These are phyloP conservation scores for Talaromyces stipitatus DNA, from an alignment of 495 filamentous ascomycete genomes.

Conservation along the genomic window DNA sequence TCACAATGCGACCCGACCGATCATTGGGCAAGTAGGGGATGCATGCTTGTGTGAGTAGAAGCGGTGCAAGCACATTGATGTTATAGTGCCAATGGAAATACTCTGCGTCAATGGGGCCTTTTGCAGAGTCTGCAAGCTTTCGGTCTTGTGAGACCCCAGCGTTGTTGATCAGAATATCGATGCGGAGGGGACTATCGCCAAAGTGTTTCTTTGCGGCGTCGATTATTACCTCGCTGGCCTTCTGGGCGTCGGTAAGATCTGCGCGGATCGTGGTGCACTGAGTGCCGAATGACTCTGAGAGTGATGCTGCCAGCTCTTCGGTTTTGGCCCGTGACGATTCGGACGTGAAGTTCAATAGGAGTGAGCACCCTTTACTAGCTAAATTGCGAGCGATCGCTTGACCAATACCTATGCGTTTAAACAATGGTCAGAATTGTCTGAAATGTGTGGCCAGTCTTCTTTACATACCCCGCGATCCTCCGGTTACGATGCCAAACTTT, in stretches of 20 bases:
- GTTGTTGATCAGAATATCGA: constrained; percentile 89
- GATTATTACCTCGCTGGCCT: constrained; percentile 24
- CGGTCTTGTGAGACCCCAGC: constrained; percentile 62
- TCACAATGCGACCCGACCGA: constrained; percentile 72
- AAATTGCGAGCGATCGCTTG: constrained; percentile 76
- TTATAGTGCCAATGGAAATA: constrained; percentile 67
- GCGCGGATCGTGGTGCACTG: constrained; percentile 48
- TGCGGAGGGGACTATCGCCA: constrained; percentile 44
- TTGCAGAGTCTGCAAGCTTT: constrained; percentile 46
- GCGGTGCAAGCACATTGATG: constrained; percentile 78
- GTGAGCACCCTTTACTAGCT: constrained; percentile 60
- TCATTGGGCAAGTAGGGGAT: constrained; percentile 63
- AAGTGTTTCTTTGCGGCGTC: constrained; percentile 43
- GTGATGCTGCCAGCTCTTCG: constrained; percentile 33
- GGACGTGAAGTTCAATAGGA: constrained; percentile 70
- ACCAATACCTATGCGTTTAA: constrained; percentile 65
- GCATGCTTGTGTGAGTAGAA: constrained; percentile 70
- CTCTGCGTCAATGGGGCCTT: constrained; percentile 35
- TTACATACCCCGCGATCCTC: constrained; percentile 59
- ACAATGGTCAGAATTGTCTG: neutral
- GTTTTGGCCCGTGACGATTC: constrained; percentile 36
- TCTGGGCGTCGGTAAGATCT: constrained; percentile 41
- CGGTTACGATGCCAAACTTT: constrained; percentile 72
- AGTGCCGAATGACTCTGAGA: constrained; percentile 33
- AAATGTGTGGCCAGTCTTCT: neutral